These are phyloP conservation scores for Neoconidiobolus thromboides DNA, from an alignment of 371 early-diverging fungal genomes.

Conservation along the genomic window DNA sequence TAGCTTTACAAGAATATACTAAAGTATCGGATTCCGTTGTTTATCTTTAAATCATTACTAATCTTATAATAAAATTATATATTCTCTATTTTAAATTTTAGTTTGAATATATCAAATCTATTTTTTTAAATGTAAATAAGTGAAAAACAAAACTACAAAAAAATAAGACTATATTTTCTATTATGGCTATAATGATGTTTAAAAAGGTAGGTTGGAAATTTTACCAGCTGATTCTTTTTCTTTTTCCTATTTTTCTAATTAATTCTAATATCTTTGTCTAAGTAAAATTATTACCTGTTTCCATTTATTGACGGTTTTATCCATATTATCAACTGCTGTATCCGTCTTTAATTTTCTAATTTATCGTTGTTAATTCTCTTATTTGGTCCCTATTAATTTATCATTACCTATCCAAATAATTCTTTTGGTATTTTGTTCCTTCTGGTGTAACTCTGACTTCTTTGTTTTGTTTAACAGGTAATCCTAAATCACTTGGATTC, in stretches of 20 bases:
- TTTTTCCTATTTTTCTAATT: not conserved
- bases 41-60: too few relatives aligned
- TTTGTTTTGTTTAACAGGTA: conserved; percentile 11
- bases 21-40: too few relatives aligned
- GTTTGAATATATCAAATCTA: too few relatives aligned
- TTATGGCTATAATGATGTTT: not conserved
- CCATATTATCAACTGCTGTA: conserved; percentile 20
- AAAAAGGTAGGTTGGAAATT: conserved; percentile 3
- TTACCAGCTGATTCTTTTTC: conserved; percentile 3
- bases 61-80: too few relatives aligned
- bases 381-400: not conserved
- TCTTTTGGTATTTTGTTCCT: conserved; percentile 24
- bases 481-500: conserved; percentile 19
- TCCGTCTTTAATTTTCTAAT: conserved; percentile 13
- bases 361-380: not conserved
- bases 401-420: conserved; percentile 17
- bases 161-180: too few relatives aligned
- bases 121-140: too few relatives aligned
- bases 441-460: conserved; percentile 19
- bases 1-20: too few relatives aligned
- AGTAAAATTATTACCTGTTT: conserved; percentile 13
- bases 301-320: conserved; percentile 22
- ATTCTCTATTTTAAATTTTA: too few relatives aligned
- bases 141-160: too few relatives aligned
- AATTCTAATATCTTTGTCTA: not conserved